These are phyloP conservation scores for Cubamyces lactineus DNA, from an alignment of 768 basidiomycete genomes.

Conservation along the genomic window DNA sequence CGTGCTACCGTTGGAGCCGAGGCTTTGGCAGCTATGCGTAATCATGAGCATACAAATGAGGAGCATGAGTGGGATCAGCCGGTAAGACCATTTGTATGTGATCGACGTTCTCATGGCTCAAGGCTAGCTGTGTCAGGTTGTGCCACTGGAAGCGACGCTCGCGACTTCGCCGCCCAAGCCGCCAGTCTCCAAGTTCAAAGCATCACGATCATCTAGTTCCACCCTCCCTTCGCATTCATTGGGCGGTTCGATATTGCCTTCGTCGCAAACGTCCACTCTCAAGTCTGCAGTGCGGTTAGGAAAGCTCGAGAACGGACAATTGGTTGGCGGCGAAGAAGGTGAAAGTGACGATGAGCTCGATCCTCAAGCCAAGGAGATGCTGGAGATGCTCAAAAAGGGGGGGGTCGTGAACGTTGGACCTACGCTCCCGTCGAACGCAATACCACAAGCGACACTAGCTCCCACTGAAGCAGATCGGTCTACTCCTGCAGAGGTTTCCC, in stretches of 20 bases:
- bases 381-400: conserved; percentile 34
- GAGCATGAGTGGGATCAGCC: conserved; percentile 48
- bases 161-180: conserved; percentile 47
- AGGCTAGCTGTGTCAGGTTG: conserved; percentile 39
- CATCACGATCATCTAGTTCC: conserved; percentile 40
- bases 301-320: conserved; percentile 32
- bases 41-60: conserved; percentile 44
- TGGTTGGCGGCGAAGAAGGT: conserved; percentile 36
- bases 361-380: conserved; percentile 30
- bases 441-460: background rate
- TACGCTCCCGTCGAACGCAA: background rate
- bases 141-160: conserved; percentile 46
- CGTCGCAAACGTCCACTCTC: conserved; percentile 30
- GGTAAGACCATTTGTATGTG: conserved; percentile 36
- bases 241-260: conserved; percentile 36
- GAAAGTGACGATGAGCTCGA: conserved; percentile 36
- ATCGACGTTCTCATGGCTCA: conserved; percentile 2
- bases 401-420: conserved; percentile 38
- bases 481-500: conserved; percentile 5
- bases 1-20: conserved; percentile 58
- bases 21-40: conserved; percentile 53
- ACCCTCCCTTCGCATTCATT: conserved; percentile 35
- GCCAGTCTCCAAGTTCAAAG: conserved; percentile 67
- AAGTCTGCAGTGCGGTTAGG: conserved; percentile 36
- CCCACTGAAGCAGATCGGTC: conserved; percentile 15